Evolutionary conservation across 164 flowering plant species (phyloP).

Genomic region (Taxillus chinensis): DNA sequence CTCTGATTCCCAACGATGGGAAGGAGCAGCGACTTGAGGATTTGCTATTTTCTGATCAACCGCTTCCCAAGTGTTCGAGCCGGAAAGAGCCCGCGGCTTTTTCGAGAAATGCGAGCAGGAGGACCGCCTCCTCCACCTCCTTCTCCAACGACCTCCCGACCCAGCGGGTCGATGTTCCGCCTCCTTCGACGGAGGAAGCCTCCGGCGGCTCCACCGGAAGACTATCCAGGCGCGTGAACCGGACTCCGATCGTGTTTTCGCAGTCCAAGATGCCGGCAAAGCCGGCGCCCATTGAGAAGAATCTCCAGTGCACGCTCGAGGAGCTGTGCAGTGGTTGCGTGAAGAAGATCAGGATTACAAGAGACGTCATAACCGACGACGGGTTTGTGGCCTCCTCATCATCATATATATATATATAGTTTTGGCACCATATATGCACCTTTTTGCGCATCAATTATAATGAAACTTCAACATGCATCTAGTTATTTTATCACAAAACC

Average conservation of each 20-base stretch:
- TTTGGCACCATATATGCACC: not conserved
- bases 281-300: conserved; percentile 16
- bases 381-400: conserved; percentile 9
- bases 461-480: not conserved
- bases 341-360: conserved; percentile 20
- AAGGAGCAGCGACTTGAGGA: no score
- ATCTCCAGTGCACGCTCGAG: conserved; percentile 20
- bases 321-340: conserved; percentile 24
- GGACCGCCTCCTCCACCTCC: not conserved
- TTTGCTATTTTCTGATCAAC: no score
- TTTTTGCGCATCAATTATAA: not conserved
- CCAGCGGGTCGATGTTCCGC: conserved; percentile 1
- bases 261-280: conserved; percentile 6
- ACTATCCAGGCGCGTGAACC: not conserved
- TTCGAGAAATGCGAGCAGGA: conserved; percentile 11
- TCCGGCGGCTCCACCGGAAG: not conserved
- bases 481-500: no score
- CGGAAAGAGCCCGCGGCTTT: conserved; percentile 16
- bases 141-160: not conserved
- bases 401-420: not conserved
- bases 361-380: conserved; percentile 10
- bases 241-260: conserved; percentile 14
- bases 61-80: conserved; percentile 19
- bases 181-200: not conserved
- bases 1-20: no score